Percentiles rank a stretch among this genome's conserved stretches.
Evolutionary conservation across 2,329 filamentous ascomycete genomes (phyloP).

Genomic region (Lojkania enalia): DNA sequence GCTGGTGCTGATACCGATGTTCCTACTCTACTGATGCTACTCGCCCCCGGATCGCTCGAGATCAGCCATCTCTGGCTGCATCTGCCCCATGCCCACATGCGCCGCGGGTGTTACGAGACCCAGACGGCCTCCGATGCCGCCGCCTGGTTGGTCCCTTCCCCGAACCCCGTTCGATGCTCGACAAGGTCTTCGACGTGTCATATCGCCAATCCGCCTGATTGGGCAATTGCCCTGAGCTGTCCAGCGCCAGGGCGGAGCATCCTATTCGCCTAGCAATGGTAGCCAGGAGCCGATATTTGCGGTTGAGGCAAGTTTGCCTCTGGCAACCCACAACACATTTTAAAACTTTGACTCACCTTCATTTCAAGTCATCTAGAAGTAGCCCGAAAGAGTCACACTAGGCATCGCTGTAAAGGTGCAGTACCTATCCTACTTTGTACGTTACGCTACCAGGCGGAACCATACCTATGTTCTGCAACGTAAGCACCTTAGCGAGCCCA

Average conservation of each 20-base stretch:
- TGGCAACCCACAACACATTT: no score
- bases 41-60: neutral
- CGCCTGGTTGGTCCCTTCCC: slow-evolving; percentile 22
- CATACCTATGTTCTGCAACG: no score
- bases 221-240: slow-evolving; percentile 9
- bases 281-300: neutral
- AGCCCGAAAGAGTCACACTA: no score
- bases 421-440: no score
- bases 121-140: slow-evolving; percentile 13
- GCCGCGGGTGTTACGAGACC: slow-evolving; percentile 25
- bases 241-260: slow-evolving; percentile 1
- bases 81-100: slow-evolving; percentile 16
- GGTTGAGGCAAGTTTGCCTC: neutral
- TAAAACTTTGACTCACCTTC: no score
- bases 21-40: no score
- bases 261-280: slow-evolving; percentile 20
- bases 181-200: slow-evolving; percentile 30
- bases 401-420: no score
- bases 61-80: slow-evolving; percentile 3
- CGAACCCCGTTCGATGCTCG: slow-evolving; percentile 14
- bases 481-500: no score
- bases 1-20: no score
- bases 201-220: slow-evolving; percentile 21
- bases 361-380: no score
- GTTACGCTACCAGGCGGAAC: no score